Conservation (phyloP, 768 basidiomycete species). For the Suillus subaureus region DNA sequence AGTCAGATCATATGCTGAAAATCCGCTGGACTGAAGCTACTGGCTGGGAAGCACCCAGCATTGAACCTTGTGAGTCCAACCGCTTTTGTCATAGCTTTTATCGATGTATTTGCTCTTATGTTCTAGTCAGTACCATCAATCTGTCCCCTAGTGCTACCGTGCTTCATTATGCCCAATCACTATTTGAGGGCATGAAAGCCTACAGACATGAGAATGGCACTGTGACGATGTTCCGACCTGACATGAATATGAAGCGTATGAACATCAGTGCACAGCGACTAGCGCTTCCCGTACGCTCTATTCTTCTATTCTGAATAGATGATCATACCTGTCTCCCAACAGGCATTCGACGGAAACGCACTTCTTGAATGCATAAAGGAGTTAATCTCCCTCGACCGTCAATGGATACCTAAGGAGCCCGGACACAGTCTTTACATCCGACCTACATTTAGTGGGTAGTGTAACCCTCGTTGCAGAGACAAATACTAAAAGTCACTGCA, state of each 20-base stretch:
- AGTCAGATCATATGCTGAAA: constrained; percentile 89
- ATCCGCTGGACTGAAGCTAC: constrained; percentile 68
- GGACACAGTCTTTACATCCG: constrained; percentile 94
- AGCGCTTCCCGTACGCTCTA: constrained; percentile 65
- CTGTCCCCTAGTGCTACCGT: constrained; percentile 55
- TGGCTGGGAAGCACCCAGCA: constrained; percentile 85
- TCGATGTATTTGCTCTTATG: constrained; percentile 17
- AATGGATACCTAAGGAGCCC: constrained; percentile 89
- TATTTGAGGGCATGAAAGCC: constrained; percentile 96
- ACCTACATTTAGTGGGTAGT: constrained; percentile 61
- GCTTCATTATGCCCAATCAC: constrained; percentile 89
- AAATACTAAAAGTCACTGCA: constrained; percentile 30
- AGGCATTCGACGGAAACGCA: constrained; percentile 80
- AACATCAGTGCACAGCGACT: constrained; percentile 79
- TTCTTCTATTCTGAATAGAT: neutral
- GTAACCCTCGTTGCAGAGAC: neutral
- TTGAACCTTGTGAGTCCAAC: constrained; percentile 71
- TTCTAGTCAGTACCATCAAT: constrained; percentile 24
- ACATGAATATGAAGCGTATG: constrained; percentile 99
- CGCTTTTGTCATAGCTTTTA: constrained; percentile 1
- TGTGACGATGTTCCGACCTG: constrained; percentile 87
- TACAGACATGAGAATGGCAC: constrained; percentile 75
- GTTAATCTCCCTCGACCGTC: constrained; percentile 79
- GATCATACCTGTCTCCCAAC: constrained; percentile 13
- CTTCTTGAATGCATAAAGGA: constrained; percentile 82